These are phyloP conservation scores for Pseudogymnoascus verrucosus DNA, from an alignment of 2,329 filamentous ascomycete genomes.

Conservation along the genomic window DNA sequence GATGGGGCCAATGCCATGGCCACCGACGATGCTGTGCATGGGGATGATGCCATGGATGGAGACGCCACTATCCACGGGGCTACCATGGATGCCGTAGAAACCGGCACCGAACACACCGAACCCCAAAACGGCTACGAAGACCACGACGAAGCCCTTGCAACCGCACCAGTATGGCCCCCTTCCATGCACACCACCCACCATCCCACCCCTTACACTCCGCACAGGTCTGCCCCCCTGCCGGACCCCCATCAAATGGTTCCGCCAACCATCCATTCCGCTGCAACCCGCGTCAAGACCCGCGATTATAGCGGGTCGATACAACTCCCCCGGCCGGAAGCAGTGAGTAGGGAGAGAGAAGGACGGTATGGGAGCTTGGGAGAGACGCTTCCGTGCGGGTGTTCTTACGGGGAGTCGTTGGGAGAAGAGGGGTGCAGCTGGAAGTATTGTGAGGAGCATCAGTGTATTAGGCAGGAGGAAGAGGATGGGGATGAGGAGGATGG, in stretches of 20 bases:
- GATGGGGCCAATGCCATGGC: background rate
- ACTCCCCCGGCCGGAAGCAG: background rate
- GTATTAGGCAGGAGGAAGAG: background rate
- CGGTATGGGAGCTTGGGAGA: background rate
- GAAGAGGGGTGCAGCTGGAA: background rate
- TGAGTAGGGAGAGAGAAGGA: background rate
- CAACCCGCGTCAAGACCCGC: background rate
- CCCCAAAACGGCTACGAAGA: background rate
- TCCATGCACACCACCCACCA: background rate
- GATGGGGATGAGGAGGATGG: background rate
- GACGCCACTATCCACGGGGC: no score
- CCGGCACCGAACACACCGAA: background rate
- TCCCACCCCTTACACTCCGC: background rate
- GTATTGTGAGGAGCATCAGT: background rate
- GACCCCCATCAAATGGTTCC: no score
- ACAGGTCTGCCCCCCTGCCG: background rate
- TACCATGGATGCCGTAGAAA: background rate
- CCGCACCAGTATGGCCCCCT: background rate
- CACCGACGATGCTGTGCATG: background rate
- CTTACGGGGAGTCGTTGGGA: background rate
- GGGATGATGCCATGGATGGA: background rate
- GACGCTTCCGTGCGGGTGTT: background rate
- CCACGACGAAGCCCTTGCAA: background rate
- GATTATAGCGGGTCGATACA: background rate
- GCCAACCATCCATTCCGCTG: no score